Evolutionary conservation across 495 filamentous ascomycete genomes (phyloP).

Genomic region (Penicillium herquei): DNA sequence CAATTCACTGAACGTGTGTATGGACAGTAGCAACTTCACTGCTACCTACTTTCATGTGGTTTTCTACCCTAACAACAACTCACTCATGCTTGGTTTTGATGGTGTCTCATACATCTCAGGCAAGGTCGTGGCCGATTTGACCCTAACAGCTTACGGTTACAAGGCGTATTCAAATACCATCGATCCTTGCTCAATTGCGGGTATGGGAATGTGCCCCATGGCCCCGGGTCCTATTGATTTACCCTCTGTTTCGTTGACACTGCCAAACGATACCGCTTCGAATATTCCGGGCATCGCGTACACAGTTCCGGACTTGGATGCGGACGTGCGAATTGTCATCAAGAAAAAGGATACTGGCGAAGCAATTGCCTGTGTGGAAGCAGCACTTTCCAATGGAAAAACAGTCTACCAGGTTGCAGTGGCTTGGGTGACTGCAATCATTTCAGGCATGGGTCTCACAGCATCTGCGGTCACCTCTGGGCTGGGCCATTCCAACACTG

Average conservation of each 20-base stretch:
- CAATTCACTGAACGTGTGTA: conserved; percentile 74
- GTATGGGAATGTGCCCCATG: conserved; percentile 92
- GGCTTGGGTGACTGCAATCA: conserved; percentile 84
- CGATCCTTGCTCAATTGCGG: conserved; percentile 69
- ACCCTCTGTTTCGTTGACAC: conserved; percentile 59
- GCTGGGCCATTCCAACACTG: conserved; percentile 90
- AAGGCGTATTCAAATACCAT: conserved; percentile 59
- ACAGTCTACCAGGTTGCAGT: conserved; percentile 88
- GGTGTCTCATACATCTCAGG: conserved; percentile 84
- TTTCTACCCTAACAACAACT: conserved; percentile 74
- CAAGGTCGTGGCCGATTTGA: conserved; percentile 75
- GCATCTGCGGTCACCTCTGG: conserved; percentile 81
- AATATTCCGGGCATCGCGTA: conserved; percentile 84
- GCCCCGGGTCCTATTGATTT: conserved; percentile 77
- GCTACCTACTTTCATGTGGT: conserved; percentile 79
- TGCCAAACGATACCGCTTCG: conserved; percentile 55
- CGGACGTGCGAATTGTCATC: conserved; percentile 77
- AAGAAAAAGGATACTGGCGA: conserved; percentile 59
- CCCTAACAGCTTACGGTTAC: conserved; percentile 81
- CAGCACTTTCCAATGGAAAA: conserved; percentile 85
- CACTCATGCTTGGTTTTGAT: conserved; percentile 71
- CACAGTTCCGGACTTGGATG: conserved; percentile 89
- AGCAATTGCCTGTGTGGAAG: conserved; percentile 84
- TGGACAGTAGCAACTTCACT: conserved; percentile 74
- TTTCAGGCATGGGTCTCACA: conserved; percentile 78